Conservation (phyloP, 208 protist genomes). For the Leishmania gerbilli region DNA sequence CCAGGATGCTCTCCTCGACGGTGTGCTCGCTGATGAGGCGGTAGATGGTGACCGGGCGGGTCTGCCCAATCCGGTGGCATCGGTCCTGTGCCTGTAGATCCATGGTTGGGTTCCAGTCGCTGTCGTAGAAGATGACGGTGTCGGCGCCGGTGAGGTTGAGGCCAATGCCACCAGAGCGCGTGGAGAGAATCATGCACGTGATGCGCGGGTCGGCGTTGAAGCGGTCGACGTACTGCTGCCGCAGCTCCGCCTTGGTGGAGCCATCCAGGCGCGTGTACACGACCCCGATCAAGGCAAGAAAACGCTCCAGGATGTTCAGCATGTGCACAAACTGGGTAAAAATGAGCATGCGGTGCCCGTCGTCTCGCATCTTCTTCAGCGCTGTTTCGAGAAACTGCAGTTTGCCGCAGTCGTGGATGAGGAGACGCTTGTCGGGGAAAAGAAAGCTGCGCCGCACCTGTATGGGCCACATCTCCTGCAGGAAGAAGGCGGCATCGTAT, state of each 20-base stretch:
- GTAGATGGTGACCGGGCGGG: conserved; percentile 96
- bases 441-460: conserved; percentile 78
- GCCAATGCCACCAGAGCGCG: conserved; percentile 97
- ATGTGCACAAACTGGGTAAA: conserved; percentile 99
- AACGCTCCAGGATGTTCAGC: conserved; percentile 98
- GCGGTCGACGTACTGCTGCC: conserved; percentile 93
- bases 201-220: conserved; percentile 94
- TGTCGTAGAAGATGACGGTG: conserved; percentile 99
- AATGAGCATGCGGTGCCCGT: conserved; percentile 96
- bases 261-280: conserved; percentile 97
- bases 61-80: conserved; percentile 98
- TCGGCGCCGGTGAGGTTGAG: conserved; percentile 99
- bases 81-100: conserved; percentile 98
- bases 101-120: conserved; percentile 99
- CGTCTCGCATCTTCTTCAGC: conserved; percentile 71
- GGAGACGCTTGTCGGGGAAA: conserved; percentile 95
- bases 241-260: conserved; percentile 84
- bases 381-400: conserved; percentile 91
- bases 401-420: conserved; percentile 98
- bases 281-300: conserved; percentile 90
- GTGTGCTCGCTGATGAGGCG: conserved; percentile 95
- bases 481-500: conserved; percentile 65
- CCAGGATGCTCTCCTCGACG: conserved; percentile 97
- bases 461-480: conserved; percentile 70
- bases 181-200: conserved; percentile 98